Conservation (phyloP, 2,329 filamentous ascomycete species). For the Zymoseptoria pseudotritici region DNA sequence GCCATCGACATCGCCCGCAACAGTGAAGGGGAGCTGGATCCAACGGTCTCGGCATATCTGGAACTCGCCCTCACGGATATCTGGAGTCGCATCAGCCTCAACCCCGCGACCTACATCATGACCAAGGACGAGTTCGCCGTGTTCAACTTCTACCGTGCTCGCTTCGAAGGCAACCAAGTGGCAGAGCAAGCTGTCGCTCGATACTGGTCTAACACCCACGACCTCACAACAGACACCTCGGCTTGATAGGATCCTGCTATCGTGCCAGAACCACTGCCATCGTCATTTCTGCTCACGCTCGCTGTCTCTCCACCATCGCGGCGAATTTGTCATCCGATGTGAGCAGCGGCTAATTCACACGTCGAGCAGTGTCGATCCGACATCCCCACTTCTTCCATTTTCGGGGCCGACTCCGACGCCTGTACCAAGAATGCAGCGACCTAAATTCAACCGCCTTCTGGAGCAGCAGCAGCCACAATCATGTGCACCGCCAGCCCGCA, state of each 20-base stretch:
- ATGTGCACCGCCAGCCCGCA: neutral
- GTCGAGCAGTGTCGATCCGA: neutral
- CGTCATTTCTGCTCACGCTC: neutral
- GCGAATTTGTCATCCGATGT: neutral
- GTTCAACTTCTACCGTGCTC: conserved; percentile 74
- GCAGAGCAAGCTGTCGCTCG: conserved; percentile 48
- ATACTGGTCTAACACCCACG: conserved; percentile 45
- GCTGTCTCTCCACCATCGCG: neutral
- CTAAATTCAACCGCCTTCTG: neutral
- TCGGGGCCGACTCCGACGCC: neutral
- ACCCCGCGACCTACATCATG: conserved; percentile 66
- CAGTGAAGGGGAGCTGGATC: conserved; percentile 59
- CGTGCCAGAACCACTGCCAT: neutral
- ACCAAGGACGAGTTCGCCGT: conserved; percentile 71
- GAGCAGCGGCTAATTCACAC: neutral
- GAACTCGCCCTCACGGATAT: conserved; percentile 56
- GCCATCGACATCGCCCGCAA: conserved; percentile 72
- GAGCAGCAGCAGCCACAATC: neutral
- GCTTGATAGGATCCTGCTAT: neutral
- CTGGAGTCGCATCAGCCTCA: conserved; percentile 58
- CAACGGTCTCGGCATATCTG: conserved; percentile 56
- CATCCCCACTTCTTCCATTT: neutral
- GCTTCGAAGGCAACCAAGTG: conserved; percentile 50
- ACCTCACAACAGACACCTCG: conserved; percentile 1
- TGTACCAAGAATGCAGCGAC: neutral